phyloP scores from a whole-genome alignment of 169 alveolate species.

The Plasmodium vinckei region DNA sequence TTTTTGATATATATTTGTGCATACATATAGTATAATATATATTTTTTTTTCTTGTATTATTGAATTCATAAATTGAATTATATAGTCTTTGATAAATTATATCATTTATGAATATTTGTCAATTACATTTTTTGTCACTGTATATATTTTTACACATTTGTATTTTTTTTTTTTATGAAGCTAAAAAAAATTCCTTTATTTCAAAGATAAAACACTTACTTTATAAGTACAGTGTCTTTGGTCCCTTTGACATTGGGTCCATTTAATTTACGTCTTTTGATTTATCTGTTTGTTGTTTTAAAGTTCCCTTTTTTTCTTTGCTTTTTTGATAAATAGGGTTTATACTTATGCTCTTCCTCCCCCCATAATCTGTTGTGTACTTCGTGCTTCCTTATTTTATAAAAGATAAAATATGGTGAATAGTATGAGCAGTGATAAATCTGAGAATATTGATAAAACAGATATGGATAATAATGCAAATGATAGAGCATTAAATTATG shows the following conservation, averaged over 20 bases:
- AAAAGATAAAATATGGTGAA: constrained; percentile 27
- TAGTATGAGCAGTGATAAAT: constrained; percentile 2
- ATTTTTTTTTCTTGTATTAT: not conserved
- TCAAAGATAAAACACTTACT: not conserved
- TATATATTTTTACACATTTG: constrained; percentile 5
- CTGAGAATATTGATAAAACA: constrained; percentile 11
- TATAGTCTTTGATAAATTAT: constrained; percentile 1
- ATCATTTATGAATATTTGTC: constrained; percentile 19
- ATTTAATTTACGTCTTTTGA: too few relatives aligned
- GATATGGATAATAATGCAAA: constrained; percentile 1
- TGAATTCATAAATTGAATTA: constrained; percentile 4
- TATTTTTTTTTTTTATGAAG: not conserved
- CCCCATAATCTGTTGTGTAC: not conserved
- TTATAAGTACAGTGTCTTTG: constrained; percentile 1
- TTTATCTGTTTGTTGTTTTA: too few relatives aligned
- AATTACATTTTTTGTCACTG: not conserved
- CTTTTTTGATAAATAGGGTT: not conserved
- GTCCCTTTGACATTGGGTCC: not conserved
- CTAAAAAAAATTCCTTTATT: not conserved
- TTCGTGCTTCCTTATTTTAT: not conserved
- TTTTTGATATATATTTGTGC: constrained; percentile 4
- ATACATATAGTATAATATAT: not conserved
- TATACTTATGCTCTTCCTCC: not conserved
- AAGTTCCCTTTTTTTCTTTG: not conserved
- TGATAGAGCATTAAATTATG: not conserved